Evolutionary conservation across 139 green algal genomes (phyloP).

Genomic region (Chloropicon primus): DNA sequence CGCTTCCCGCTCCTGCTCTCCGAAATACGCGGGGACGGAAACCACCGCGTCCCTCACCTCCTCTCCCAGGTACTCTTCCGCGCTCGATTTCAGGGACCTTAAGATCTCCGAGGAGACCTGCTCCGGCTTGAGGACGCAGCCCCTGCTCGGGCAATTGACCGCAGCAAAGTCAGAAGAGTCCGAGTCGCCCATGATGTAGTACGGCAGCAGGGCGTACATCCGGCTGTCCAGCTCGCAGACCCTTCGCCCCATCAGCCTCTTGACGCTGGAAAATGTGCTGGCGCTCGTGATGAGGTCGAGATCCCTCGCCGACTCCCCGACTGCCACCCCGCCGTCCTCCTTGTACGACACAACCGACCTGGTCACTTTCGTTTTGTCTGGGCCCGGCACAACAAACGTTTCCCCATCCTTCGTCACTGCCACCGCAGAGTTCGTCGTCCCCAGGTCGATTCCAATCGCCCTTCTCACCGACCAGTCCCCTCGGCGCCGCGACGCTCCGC

Average conservation of each 20-base stretch:
- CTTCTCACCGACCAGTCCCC: not conserved
- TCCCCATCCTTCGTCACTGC: not conserved
- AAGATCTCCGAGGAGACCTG: not conserved
- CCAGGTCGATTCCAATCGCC: slow-evolving; percentile 9
- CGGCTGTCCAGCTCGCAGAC: not conserved
- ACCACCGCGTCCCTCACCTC: slow-evolving; percentile 79
- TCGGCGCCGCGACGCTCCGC: not conserved
- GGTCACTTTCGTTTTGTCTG: not conserved
- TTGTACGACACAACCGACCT: not conserved
- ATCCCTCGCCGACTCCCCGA: not conserved
- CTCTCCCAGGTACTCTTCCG: not conserved
- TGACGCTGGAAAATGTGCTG: slow-evolving; percentile 3
- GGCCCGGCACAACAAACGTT: not conserved
- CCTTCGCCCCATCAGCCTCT: slow-evolving; percentile 1
- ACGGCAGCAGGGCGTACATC: not conserved
- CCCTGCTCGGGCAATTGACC: not conserved
- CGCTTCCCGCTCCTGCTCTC: slow-evolving; percentile 89
- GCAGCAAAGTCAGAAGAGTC: not conserved
- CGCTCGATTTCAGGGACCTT: not conserved
- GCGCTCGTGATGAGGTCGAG: not conserved
- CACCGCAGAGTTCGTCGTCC: slow-evolving; percentile 2
- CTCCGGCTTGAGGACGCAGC: not conserved
- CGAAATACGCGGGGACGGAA: slow-evolving; percentile 99
- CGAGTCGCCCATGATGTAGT: not conserved
- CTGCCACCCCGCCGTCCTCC: not conserved